These are phyloP conservation scores for Salvia hispanica DNA, from an alignment of 257 asterid species.

Conservation along the genomic window DNA sequence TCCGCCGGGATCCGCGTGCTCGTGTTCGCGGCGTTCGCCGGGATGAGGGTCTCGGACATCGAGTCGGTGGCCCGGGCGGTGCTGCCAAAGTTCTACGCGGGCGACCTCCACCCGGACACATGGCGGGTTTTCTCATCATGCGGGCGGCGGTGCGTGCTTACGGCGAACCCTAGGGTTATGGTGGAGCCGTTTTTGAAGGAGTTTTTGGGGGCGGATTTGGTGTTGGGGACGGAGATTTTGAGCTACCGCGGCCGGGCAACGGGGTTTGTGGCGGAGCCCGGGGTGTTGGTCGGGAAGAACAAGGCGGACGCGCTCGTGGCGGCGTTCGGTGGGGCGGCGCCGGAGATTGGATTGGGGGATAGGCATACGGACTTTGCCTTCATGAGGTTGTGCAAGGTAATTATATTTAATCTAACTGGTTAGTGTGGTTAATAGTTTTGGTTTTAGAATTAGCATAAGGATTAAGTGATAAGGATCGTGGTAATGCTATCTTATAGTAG, in stretches of 20 bases:
- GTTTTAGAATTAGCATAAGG: too few relatives aligned
- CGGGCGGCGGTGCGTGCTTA: slow-evolving; percentile 58
- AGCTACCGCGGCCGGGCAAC: slow-evolving; percentile 58
- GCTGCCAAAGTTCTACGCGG: slow-evolving; percentile 61
- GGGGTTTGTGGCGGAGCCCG: slow-evolving; percentile 54
- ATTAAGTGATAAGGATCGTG: too few relatives aligned
- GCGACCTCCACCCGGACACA: slow-evolving; percentile 65
- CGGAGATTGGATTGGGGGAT: slow-evolving; percentile 67
- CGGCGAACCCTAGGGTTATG: slow-evolving; percentile 80
- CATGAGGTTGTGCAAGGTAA: slow-evolving; percentile 77
- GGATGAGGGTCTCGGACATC: slow-evolving; percentile 51
- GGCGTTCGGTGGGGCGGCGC: slow-evolving; percentile 32
- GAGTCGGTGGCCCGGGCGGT: slow-evolving; percentile 75
- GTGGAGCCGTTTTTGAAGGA: slow-evolving; percentile 65
- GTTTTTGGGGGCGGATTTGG: slow-evolving; percentile 63
- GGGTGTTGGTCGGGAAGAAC: slow-evolving; percentile 60
- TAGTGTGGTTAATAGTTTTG: too few relatives aligned
- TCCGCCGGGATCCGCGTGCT: slow-evolving; percentile 63
- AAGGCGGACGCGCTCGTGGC: slow-evolving; percentile 49
- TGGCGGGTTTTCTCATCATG: slow-evolving; percentile 74
- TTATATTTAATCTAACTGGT: too few relatives aligned
- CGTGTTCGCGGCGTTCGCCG: slow-evolving; percentile 57
- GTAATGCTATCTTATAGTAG: too few relatives aligned
- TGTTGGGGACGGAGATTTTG: slow-evolving; percentile 68
- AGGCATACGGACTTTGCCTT: slow-evolving; percentile 62